These are phyloP conservation scores for Taphrina deformans DNA, from an alignment of 1,139 yeast species.

Conservation along the genomic window DNA sequence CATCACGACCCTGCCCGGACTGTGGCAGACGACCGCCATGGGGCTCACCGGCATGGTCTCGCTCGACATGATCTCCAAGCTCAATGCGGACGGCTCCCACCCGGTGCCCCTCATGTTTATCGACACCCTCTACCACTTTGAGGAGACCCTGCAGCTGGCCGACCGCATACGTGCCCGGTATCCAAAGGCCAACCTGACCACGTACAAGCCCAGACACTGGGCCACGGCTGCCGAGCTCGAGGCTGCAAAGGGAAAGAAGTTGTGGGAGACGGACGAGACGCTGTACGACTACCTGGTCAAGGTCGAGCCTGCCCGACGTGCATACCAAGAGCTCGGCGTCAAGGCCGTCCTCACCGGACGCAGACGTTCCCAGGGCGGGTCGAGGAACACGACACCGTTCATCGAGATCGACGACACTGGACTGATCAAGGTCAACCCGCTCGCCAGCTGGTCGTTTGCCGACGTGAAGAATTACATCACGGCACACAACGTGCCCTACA, in stretches of 20 bases:
- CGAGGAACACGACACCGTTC: slow-evolving; percentile 69
- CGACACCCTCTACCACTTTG: slow-evolving; percentile 90
- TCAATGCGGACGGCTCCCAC: slow-evolving; percentile 46
- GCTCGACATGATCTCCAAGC: slow-evolving; percentile 73
- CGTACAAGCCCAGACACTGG: slow-evolving; percentile 65
- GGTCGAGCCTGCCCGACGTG: slow-evolving; percentile 89
- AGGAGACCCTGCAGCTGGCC: slow-evolving; percentile 82
- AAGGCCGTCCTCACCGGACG: slow-evolving; percentile 90
- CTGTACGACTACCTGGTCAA: slow-evolving; percentile 83
- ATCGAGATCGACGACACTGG: slow-evolving; percentile 75
- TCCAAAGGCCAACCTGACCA: slow-evolving; percentile 55
- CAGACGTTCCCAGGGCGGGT: slow-evolving; percentile 86
- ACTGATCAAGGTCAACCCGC: slow-evolving; percentile 81
- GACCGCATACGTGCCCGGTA: slow-evolving; percentile 59
- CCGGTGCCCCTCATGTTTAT: slow-evolving; percentile 77
- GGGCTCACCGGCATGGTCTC: slow-evolving; percentile 91
- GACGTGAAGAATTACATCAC: slow-evolving; percentile 72
- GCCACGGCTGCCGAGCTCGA: slow-evolving; percentile 65
- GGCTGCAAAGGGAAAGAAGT: slow-evolving; percentile 63
- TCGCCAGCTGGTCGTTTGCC: slow-evolving; percentile 76
- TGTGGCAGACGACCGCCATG: slow-evolving; percentile 91
- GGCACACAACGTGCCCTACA: slow-evolving; percentile 74
- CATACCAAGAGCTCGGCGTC: slow-evolving; percentile 69
- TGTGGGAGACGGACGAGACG: slow-evolving; percentile 83
- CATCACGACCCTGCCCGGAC: slow-evolving; percentile 69